Base-by-base conservation (phyloP, 805 yeast species). In the Wickerhamiella kurtzmanii region DNA sequence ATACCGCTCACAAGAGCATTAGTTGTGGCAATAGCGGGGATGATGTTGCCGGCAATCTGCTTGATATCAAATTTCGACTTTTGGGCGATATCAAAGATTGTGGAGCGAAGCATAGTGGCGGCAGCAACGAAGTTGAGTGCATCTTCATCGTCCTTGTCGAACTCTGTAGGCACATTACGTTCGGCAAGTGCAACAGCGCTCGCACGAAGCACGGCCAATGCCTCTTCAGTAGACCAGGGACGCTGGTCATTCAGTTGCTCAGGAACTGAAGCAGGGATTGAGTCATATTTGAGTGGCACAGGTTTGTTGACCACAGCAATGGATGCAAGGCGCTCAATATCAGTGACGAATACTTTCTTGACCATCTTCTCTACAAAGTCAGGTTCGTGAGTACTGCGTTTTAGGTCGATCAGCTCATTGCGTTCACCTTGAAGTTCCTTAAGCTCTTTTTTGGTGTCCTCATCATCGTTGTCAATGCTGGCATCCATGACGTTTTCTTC, bases 11-110 rank as follows among this genome's bases (percentile, higher is more conserved):
- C 80, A 13, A 92, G 80, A 1, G 98, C 97, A 62, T 92, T 92
- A 2, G 96, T 89, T 1, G 98, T 92, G 4, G 98, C 97, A 55
- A 94, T 88, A 0, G 98, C 98, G 0, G 99, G 98, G 37, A 92
- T 92, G 56, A 92, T 92, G 63, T 89, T 92, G 4, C 99, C 99
- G 0, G 98, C 98, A 53, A 89, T 87, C 48, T 67, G 94, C 61
- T 92, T 92, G 51, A 83, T 76, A 50, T 86, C 95, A 60, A 94
- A 92, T 41, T 75, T 76, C 38, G 68, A 66, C 47, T 79, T 82
- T 42, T 83, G 94, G 60, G 82, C 81, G 58, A 92, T 70, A 0
- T 95, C 96, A 62, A 83, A 92, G 56, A 87, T 80, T 62, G 64
- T 80, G 0, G 97, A 96, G 60, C 89, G 79, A 56, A 92, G 72